Base-by-base conservation (phyloP, 805 yeast genomes). In the Pichia californica region DNA sequence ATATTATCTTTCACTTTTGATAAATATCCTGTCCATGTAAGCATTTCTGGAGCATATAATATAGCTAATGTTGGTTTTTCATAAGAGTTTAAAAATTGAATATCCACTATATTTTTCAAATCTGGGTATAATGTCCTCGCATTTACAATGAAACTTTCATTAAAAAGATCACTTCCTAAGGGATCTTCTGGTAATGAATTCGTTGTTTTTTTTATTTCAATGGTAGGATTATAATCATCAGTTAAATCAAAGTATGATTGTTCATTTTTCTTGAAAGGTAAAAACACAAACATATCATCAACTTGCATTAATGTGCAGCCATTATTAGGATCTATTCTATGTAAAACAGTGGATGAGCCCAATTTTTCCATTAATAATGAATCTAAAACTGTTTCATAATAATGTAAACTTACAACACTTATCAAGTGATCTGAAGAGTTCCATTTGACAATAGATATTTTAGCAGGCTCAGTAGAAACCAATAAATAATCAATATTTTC, bases 361-460 rank as follows among this genome's bases (percentile, higher is more conserved):
- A 61, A 52, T 19, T 62, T 62, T 41, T 71, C 77, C 38, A 71
- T 65, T 2, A 79, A 71, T 10, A 70, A 54, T 28, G 71, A 67
- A 33, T 72, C 73, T 40, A 88, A 67, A 21, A 77, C 76, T 35
- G 77, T 75, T 53, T 91, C 97, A 61, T 89, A 93, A 58, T 76
- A 88, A 64, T 93, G 99, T 40, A 93, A 66, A 40, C 95, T 84
- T 1, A 78, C 72, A 0, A 96, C 86, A 21, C 73, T 68, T n/a
- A 91, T 68, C 1, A 73, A 54, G 50, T 77, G 69, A n/a, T 53
- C 57, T 4, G 55, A 61, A 4, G 62, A 59, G 54, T 88, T 82
- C 86, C 95, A 93, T 43, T 72, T 71, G 25, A 91, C 62, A 15
- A 89, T 63, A 0, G 94, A 84, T 31, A 88, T 55, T 58, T 91